Percentiles rank a stretch among this genome's conserved stretches.
phyloP scores from a whole-genome alignment of 2,329 filamentous ascomycete species.

The Davidsoniella australis region DNA sequence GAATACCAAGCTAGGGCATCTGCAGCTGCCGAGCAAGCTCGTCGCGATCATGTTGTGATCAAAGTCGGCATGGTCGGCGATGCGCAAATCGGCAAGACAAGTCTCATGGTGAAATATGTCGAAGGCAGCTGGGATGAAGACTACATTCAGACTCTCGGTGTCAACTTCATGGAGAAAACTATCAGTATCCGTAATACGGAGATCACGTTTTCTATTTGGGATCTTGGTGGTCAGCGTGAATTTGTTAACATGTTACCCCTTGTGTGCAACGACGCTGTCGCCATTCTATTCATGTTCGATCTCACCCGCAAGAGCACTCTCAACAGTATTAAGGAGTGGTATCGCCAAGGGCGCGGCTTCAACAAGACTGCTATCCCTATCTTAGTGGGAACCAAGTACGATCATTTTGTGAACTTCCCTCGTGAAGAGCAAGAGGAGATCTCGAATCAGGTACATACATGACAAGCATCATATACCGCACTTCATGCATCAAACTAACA shows the following conservation, averaged over 20 bases:
- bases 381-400: slow-evolving; percentile 92
- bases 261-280: slow-evolving; percentile 98
- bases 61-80: slow-evolving; percentile 99
- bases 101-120: slow-evolving; percentile 98
- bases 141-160: slow-evolving; percentile 95
- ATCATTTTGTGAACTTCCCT: slow-evolving; percentile 98
- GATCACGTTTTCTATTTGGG: slow-evolving; percentile 99
- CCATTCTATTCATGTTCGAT: slow-evolving; percentile 99
- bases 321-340: slow-evolving; percentile 99
- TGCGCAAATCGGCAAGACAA: slow-evolving; percentile 97
- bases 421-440: slow-evolving; percentile 97
- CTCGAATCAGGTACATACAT: slow-evolving; percentile 59
- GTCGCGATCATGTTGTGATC: slow-evolving; percentile 71
- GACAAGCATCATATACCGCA: neutral
- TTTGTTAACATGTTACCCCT: slow-evolving; percentile 99
- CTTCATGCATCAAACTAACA: neutral
- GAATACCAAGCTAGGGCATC: slow-evolving; percentile 18
- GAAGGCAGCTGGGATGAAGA: slow-evolving; percentile 99
- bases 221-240: slow-evolving; percentile 90
- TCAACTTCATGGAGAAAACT: slow-evolving; percentile 99
- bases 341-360: slow-evolving; percentile 89
- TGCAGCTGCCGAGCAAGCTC: slow-evolving; percentile 22
- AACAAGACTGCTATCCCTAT: slow-evolving; percentile 99
- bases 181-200: slow-evolving; percentile 98
- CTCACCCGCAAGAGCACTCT: slow-evolving; percentile 93